Base-by-base conservation (phyloP, 1,284 basidiomycete species). In the Naganishia sp. region DNA sequence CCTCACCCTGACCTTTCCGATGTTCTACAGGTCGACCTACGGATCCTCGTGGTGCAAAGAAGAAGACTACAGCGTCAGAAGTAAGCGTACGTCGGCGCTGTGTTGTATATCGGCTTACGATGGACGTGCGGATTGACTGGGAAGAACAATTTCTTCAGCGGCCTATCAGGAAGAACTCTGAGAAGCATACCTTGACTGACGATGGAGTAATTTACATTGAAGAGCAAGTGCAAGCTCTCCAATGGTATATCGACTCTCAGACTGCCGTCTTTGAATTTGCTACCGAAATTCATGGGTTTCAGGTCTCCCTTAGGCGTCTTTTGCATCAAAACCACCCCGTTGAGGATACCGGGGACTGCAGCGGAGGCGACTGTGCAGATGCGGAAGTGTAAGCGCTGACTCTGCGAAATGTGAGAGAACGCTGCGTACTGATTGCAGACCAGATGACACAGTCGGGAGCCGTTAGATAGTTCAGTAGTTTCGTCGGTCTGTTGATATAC, bases 41-140 rank as follows among this genome's bases (percentile, higher is more conserved):
- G 0, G 93, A 92, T 4, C 95, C 95, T 72, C 92, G 85, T 36
- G 93, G 90, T 0, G 92, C 92, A 74, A 97, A 98, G 81, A 96
- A 95, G 82, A 99, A 99, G n/a, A 98, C 68, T 69, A 50, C 28
- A 21, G 7, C 25, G 18, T 11, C 13, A 13, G 25, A 42, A n/a
- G 7, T 25, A 2, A 39, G n/a, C 4, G 15, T n/a, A 59, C 31
- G 15, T 16, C 11, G 25, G 4, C 9, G 11, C 13, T 16, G 9
- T 23, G 15, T 9, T 10, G 33, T 28, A 28, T 18, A 21, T 21
- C 11, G 18, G 44, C 44, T 55, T 60, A 69, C 68, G 75, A 78
- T 98, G 95, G 13, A 99, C 92, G 77, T 99, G 96, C 0, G 94
- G 95, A 74, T 98, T 99, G 36, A 92, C 94, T 94, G 91, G 94